phyloP scores from a whole-genome alignment of 192 early-diverging fungal species.

The Umbelopsis isabellina region DNA sequence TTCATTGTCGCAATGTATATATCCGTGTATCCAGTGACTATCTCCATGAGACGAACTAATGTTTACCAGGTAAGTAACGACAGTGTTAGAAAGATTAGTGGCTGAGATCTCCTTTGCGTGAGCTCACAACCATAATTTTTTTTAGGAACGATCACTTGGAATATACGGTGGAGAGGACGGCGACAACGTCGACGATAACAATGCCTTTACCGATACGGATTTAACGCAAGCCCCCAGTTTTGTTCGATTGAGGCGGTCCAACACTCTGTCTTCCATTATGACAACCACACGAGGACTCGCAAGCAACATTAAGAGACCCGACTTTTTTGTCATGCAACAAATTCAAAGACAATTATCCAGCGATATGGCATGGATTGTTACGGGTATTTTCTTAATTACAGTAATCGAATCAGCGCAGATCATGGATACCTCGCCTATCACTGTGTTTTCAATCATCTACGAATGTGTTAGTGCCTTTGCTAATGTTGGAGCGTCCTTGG shows the following conservation, averaged over 20 bases:
- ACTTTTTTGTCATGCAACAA: slow-evolving; percentile 43
- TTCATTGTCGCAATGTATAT: slow-evolving; percentile 47
- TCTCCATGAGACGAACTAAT: slow-evolving; percentile 45
- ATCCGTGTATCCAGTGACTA: slow-evolving; percentile 41
- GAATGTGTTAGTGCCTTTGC: slow-evolving; percentile 42
- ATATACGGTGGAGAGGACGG: slow-evolving; percentile 33
- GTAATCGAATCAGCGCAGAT: slow-evolving; percentile 33
- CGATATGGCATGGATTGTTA: slow-evolving; percentile 40
- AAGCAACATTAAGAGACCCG: slow-evolving; percentile 28
- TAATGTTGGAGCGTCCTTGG: slow-evolving; percentile 36
- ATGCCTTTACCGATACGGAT: neutral
- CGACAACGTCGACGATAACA: slow-evolving; percentile 28
- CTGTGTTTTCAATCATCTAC: slow-evolving; percentile 33
- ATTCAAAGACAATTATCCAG: slow-evolving; percentile 42
- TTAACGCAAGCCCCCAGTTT: neutral
- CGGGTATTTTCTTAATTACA: slow-evolving; percentile 33
- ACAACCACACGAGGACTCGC: slow-evolving; percentile 1
- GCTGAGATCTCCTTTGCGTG: neutral
- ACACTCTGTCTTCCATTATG: slow-evolving; percentile 7
- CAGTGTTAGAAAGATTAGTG: neutral
- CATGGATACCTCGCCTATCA: slow-evolving; percentile 34
- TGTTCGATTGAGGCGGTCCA: neutral
- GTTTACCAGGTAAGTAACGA: slow-evolving; percentile 35
- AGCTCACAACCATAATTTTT: neutral
- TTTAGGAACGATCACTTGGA: slow-evolving; percentile 38